phyloP scores from a whole-genome alignment of 495 filamentous ascomycete genomes.

The Aspergillus incahuasiensis region DNA sequence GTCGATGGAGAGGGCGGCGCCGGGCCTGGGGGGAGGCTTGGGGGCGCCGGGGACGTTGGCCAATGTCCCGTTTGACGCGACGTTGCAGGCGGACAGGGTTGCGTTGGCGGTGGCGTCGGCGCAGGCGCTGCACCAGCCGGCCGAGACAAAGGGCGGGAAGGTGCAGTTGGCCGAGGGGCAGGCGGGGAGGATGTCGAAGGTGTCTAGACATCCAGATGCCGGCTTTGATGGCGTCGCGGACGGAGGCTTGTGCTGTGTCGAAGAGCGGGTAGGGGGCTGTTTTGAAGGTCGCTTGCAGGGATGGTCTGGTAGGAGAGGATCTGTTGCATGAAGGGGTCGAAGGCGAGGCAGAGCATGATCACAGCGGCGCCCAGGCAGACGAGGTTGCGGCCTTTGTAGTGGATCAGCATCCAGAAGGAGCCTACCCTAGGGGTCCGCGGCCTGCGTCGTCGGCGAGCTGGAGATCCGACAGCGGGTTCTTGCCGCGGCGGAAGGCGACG shows the following conservation, averaged over 20 bases:
- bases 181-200: not conserved
- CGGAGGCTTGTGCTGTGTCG: too few species aligned
- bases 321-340: slow-evolving; percentile 33
- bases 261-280: too few species aligned
- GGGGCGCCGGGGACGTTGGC: too few species aligned
- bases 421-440: slow-evolving; percentile 38
- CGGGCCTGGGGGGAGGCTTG: too few species aligned
- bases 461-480: slow-evolving; percentile 22
- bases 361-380: slow-evolving; percentile 25
- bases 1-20: too few species aligned
- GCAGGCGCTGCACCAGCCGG: not conserved
- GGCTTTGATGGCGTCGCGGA: too few species aligned
- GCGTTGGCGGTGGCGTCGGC: not conserved
- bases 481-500: slow-evolving; percentile 21
- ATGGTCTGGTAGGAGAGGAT: slow-evolving; percentile 22
- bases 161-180: slow-evolving; percentile 2
- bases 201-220: not conserved
- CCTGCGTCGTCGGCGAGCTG: slow-evolving; percentile 34
- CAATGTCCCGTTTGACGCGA: too few species aligned
- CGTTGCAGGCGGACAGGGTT: too few species aligned
- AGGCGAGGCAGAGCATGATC: slow-evolving; percentile 25
- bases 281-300: too few species aligned
- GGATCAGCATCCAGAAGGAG: slow-evolving; percentile 24
- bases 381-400: slow-evolving; percentile 6
- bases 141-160: not conserved